A percentile compares a stretch with the other conserved stretches of the same genome.
These are phyloP conservation scores for Mariannaea elegans DNA, from an alignment of 2,329 filamentous ascomycete genomes.

Conservation along the genomic window DNA sequence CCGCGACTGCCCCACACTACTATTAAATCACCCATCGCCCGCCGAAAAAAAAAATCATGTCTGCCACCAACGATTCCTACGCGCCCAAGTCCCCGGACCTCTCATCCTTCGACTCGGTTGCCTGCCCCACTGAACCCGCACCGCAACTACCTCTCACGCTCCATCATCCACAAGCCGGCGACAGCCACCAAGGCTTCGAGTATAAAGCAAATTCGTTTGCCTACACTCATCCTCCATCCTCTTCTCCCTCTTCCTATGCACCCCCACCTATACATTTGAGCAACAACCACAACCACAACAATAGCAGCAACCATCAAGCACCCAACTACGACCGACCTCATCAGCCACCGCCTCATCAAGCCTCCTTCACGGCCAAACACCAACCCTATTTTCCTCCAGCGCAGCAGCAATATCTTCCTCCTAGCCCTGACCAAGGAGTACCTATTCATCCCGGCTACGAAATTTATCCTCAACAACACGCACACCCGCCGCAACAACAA, in stretches of 20 bases:
- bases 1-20: conserved; percentile 30
- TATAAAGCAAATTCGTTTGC: conserved; percentile 46
- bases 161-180: conserved; percentile 43
- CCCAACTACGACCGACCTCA: conserved; percentile 2
- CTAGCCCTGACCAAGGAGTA: conserved; percentile 14
- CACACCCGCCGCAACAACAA: conserved; percentile 5
- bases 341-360: conserved; percentile 37
- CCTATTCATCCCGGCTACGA: conserved; percentile 21
- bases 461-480: conserved; percentile 26
- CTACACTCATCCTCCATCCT: conserved; percentile 33
- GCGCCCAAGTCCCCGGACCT: conserved; percentile 68
- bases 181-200: conserved; percentile 39
- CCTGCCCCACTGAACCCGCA: conserved; percentile 45
- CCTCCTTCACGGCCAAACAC: conserved; percentile 32
- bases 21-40: conserved; percentile 28
- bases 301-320: conserved; percentile 36
- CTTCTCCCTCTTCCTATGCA: conserved; percentile 38
- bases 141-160: conserved; percentile 41
- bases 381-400: conserved; percentile 35
- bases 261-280: conserved; percentile 31
- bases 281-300: conserved; percentile 37
- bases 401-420: conserved; percentile 31
- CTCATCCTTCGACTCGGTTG: conserved; percentile 61
- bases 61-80: conserved; percentile 64
- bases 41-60: conserved; percentile 48